Evolutionary conservation across 2,329 filamentous ascomycete genomes (phyloP), one percentile per base, ranked within the genome.

Genomic region (Hypoxylon sp.): DNA sequence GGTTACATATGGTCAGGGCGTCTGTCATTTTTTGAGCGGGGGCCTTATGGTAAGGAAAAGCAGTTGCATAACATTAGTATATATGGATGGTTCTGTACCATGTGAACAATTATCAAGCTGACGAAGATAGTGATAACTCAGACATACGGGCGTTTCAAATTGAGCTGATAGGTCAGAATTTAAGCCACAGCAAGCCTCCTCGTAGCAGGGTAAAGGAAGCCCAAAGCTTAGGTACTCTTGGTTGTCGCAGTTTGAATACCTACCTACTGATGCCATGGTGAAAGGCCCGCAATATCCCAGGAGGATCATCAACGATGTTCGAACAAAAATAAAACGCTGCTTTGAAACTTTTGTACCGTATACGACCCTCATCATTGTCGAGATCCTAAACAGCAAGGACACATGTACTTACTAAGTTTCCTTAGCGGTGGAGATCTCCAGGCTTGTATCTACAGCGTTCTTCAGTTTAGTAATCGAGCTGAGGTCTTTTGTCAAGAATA

Each of bases 151-250:
- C 8, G 14, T 41, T 27, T 19, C 6, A 19, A 5, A 29, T 16
- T 5, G 19, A 29, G 23, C 25, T 30, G 2, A 41, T 43, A 30
- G 34, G 25, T 43, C 16, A 30, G 51, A 41, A 30, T 43, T n/a
- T 12, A 29, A 43, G 34, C 9, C 23, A 12, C 3, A 2, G 14
- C 3, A 8, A 5, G 5, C 2, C 7, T 5, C n/a, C 14, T 29
- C 5, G 8, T 16, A 19, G 6, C n/a, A 21, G 37, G 23, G 14
- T 14, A 19, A 11, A 29, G 32, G 32, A 27, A n/a, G n/a, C n/a
- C n/a, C 4, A 25, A 53, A 53, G 39, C 48, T 29, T 9, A n/a
- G n/a, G n/a, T n/a, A n/a, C 21, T 52, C 30, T 52, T 52, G 14
- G 32, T 37, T 52, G 34, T 37, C 34, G 23, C 32, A n/a, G 39